These are phyloP conservation scores for Geranomyces michiganensis DNA, from an alignment of 192 early-diverging fungal species.

Conservation along the genomic window DNA sequence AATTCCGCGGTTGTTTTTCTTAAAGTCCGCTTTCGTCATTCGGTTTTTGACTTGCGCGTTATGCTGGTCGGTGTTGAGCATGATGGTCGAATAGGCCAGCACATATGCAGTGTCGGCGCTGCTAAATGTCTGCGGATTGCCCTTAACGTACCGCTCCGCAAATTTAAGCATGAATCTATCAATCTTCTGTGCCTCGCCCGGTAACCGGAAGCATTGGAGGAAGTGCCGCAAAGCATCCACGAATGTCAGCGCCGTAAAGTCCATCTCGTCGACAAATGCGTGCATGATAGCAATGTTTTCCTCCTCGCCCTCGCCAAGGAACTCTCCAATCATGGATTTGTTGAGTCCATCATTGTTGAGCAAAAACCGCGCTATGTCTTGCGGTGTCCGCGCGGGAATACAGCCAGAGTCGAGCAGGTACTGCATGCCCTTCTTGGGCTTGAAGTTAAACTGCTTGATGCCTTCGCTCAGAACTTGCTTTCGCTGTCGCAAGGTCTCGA, in stretches of 20 bases:
- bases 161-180: constrained; percentile 98
- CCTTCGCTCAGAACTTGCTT: constrained; percentile 84
- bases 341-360: constrained; percentile 77
- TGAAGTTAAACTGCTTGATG: constrained; percentile 80
- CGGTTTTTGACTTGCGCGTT: constrained; percentile 82
- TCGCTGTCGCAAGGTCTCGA: constrained; percentile 79
- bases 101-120: constrained; percentile 94
- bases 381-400: constrained; percentile 67
- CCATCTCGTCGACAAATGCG: constrained; percentile 92
- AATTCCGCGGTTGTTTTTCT: constrained; percentile 91
- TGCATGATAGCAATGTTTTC: constrained; percentile 96
- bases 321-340: constrained; percentile 90
- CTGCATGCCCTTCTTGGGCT: constrained; percentile 87
- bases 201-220: constrained; percentile 87
- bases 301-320: constrained; percentile 87
- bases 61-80: constrained; percentile 94
- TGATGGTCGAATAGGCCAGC: constrained; percentile 87
- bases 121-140: constrained; percentile 79
- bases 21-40: constrained; percentile 85
- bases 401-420: constrained; percentile 68
- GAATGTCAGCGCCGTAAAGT: constrained; percentile 74
- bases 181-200: constrained; percentile 95
- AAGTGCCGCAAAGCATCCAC: constrained; percentile 79
- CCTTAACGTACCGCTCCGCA: constrained; percentile 86
- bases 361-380: constrained; percentile 77